Evolutionary conservation across 257 asterid species (phyloP).

Genomic region (Nicotiana otophora): DNA sequence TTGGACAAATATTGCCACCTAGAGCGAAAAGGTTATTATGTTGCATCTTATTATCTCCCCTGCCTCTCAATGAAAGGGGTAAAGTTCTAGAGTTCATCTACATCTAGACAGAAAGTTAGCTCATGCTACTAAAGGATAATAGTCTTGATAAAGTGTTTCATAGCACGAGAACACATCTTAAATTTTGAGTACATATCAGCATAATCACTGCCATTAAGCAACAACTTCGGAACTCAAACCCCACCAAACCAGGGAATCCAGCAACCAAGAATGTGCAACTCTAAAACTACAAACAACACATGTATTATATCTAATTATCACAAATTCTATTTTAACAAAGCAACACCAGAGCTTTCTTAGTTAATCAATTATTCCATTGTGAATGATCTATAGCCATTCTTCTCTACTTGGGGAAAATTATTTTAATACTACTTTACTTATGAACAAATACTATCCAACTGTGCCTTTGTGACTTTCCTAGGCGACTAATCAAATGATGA

Average conservation of each 20-base stretch:
- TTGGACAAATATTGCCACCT: too few relatives aligned
- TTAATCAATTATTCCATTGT: not conserved
- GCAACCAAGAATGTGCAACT: not conserved
- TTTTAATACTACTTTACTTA: not conserved
- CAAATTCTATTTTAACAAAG: not conserved
- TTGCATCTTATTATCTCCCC: too few relatives aligned
- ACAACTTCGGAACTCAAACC: not conserved
- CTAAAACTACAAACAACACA: not conserved
- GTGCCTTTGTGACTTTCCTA: not conserved
- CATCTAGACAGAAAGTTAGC: too few relatives aligned
- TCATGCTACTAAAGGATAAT: too few relatives aligned
- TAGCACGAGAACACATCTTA: not conserved
- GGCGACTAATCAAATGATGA: not conserved
- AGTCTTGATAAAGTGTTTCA: not conserved
- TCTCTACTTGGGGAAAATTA: not conserved
- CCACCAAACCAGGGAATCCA: not conserved
- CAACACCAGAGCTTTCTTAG: not conserved
- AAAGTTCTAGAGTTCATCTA: too few relatives aligned
- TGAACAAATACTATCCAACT: not conserved
- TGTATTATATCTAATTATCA: not conserved
- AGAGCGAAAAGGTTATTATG: too few relatives aligned
- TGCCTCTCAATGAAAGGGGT: too few relatives aligned
- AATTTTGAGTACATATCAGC: not conserved
- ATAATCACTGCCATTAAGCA: not conserved
- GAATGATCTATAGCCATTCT: not conserved